Conservation (phyloP, 2,329 filamentous ascomycete species). For the Fragosphaeria purpurea region DNA sequence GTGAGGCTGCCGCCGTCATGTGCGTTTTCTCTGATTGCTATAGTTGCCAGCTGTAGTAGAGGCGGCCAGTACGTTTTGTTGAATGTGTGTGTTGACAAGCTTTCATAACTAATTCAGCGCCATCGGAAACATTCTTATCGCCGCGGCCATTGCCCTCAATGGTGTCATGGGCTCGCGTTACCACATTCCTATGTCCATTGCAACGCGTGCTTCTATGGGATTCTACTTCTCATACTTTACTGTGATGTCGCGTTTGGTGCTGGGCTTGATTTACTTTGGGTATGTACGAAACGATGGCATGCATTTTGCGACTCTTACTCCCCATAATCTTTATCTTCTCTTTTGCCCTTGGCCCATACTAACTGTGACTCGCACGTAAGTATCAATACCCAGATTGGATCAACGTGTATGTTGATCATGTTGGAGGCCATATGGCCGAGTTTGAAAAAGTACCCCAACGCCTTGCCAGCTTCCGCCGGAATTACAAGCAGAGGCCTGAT, state of each 20-base stretch:
- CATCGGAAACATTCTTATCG: constrained; percentile 10
- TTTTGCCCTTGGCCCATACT: no score
- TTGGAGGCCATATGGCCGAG: constrained; percentile 30
- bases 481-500: constrained; percentile 15
- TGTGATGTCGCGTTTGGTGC: constrained; percentile 21
- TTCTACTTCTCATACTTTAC: constrained; percentile 24
- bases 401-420: constrained; percentile 18
- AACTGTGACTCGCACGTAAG: constrained; percentile 2
- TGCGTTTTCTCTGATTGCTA: constrained; percentile 4
- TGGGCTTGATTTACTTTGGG: constrained; percentile 26
- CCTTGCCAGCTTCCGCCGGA: constrained; percentile 26
- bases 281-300: background rate
- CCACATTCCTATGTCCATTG: constrained; percentile 29
- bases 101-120: constrained; percentile 3
- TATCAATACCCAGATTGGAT: constrained; percentile 15
- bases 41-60: no score
- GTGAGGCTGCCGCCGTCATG: constrained; percentile 16
- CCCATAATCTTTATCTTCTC: no score
- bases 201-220: constrained; percentile 26
- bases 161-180: constrained; percentile 24
- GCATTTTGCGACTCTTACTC: no score
- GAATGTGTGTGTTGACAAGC: no score
- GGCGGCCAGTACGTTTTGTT: no score
- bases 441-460: constrained; percentile 29
- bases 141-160: constrained; percentile 30